Evolutionary conservation across 768 basidiomycete genomes (phyloP).

Genomic region (Kwoniella mangroviensis): DNA sequence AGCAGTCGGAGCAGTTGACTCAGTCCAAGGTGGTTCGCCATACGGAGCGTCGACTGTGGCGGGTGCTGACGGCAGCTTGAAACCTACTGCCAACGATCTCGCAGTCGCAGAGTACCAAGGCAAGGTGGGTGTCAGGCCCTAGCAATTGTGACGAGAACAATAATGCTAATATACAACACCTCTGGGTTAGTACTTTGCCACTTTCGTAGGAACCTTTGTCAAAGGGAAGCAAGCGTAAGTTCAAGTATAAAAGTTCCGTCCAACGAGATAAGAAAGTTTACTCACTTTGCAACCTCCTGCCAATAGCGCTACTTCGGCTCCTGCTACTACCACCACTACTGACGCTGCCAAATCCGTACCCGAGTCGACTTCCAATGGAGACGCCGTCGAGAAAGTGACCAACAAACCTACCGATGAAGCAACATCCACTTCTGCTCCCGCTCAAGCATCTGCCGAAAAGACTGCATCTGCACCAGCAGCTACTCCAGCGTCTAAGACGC

Average conservation of each 20-base stretch:
- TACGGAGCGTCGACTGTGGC: conserved; percentile 69
- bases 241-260: not conserved
- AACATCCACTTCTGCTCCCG: conserved; percentile 7
- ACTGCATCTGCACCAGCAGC: conserved; percentile 20
- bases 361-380: conserved; percentile 5
- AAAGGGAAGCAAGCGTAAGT: conserved; percentile 37
- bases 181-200: conserved; percentile 38
- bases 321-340: conserved; percentile 10
- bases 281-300: not conserved
- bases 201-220: conserved; percentile 41
- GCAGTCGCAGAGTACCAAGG: conserved; percentile 44
- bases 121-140: conserved; percentile 27
- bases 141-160: too few relatives aligned
- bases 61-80: conserved; percentile 46
- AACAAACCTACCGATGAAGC: not conserved
- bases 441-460: conserved; percentile 8
- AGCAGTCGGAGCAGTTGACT: conserved; percentile 57
- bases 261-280: not conserved
- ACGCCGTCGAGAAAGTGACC: not conserved
- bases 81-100: conserved; percentile 37
- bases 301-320: conserved; percentile 7
- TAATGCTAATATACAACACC: not conserved
- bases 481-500: conserved; percentile 11
- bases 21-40: conserved; percentile 65
- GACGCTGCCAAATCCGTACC: conserved; percentile 2